Base-by-base conservation (phyloP, 1,284 basidiomycete species). In the Sanghuangporus sanghuang region DNA sequence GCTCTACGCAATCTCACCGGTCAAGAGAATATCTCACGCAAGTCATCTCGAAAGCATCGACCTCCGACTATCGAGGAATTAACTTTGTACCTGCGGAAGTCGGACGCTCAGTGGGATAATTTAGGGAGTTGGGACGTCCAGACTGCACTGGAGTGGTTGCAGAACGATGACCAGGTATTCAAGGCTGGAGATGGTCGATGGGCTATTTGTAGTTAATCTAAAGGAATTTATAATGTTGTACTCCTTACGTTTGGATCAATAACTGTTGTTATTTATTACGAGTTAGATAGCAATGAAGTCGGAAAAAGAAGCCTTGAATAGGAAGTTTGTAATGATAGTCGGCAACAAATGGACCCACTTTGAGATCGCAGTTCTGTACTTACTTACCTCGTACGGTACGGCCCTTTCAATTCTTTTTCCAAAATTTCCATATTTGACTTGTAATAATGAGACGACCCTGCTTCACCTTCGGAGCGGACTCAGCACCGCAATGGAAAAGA, bases 81-180 rank as follows among this genome's bases (percentile, higher is more conserved):
- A 18, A 69, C 82, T 27, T 65, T 67, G 4, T 76, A 76, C 68
- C 69, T 88, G 67, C 75, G 73, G 66, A 71, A 73, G 48, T 75
- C 71, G 50, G 87, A 91, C 68, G 85, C 81, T 65, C 76, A 81
- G 57, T 91, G 89, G 89, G 78, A 76, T 63, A 77, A 78, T 66
- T 72, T 91, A 7, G 84, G 85, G 0, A 77, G 79, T 56, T 89
- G 86, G 83, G 76, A 78, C 57, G 77, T 91, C 0, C 77, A 82
- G 64, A 87, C 87, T 57, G 82, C 85, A 2, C 67, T 91, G 69
- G 73, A 79, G 57, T 70, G 78, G 60, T 74, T 85, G 50, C 73
- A 72, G 64, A 70, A 68, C 38, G 76, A 80, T 61, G 81, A 78
- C 1, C 74, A 77, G 66, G 76, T 79, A 2, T 85, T 81, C 80